Conservation (phyloP, 106 monocot species). For the Posidonia australis region DNA sequence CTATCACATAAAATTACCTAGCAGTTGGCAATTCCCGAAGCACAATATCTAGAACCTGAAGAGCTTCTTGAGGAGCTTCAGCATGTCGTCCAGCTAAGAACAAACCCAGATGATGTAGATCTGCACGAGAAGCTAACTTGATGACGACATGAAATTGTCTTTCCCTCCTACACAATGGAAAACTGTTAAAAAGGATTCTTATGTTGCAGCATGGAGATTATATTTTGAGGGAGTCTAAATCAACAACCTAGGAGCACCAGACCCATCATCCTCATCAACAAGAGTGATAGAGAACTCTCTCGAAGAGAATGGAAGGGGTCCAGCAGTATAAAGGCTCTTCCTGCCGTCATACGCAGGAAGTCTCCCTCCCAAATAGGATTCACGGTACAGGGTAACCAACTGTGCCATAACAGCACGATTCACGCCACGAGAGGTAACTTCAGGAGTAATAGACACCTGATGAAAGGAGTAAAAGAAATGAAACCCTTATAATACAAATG, state of each 20-base stretch:
- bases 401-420: constrained; percentile 77
- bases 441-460: constrained; percentile 76
- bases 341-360: constrained; percentile 92
- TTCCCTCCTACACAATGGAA: constrained; percentile 4
- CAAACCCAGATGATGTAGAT: constrained; percentile 14
- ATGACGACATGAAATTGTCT: constrained; percentile 16
- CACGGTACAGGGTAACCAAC: constrained; percentile 47
- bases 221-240: not conserved
- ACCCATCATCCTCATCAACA: constrained; percentile 54
- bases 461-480: not conserved
- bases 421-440: constrained; percentile 63
- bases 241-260: constrained; percentile 37
- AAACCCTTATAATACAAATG: not conserved
- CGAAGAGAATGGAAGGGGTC: constrained; percentile 60
- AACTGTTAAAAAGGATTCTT: not conserved
- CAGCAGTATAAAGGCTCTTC: constrained; percentile 88
- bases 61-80: constrained; percentile 20
- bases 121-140: constrained; percentile 21
- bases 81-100: constrained; percentile 13
- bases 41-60: constrained; percentile 23
- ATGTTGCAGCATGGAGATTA: not conserved
- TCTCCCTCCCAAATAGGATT: constrained; percentile 61
- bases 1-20: constrained; percentile 2
- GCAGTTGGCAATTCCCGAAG: constrained; percentile 18
- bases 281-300: constrained; percentile 63